phyloP scores from a whole-genome alignment of 1,284 basidiomycete species.

The Xanthoconium separans region DNA sequence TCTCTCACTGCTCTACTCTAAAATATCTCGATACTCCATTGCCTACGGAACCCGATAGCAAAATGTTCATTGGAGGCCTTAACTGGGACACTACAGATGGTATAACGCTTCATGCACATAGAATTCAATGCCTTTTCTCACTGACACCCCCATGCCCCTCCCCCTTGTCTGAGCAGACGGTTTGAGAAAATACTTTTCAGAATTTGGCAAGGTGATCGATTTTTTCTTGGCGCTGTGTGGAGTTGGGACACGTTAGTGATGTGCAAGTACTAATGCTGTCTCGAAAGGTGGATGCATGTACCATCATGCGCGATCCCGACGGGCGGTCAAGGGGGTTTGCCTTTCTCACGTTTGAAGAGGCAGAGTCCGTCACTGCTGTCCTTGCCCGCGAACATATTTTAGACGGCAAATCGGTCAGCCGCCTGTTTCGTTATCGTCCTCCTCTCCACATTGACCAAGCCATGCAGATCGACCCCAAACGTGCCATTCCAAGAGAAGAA shows the following conservation, averaged over 20 bases:
- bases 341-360: constrained; percentile 90
- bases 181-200: constrained; percentile 67
- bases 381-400: constrained; percentile 83
- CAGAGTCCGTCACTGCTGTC: constrained; percentile 78
- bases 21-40: constrained; percentile 35
- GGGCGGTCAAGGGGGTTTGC: constrained; percentile 94
- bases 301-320: constrained; percentile 92
- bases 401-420: constrained; percentile 84
- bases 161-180: constrained; percentile 50
- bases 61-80: constrained; percentile 97
- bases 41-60: constrained; percentile 60
- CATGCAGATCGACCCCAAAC: constrained; percentile 88
- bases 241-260: not conserved
- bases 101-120: constrained; percentile 46
- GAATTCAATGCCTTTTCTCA: constrained; percentile 36
- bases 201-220: constrained; percentile 65
- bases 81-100: constrained; percentile 99
- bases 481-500: constrained; percentile 89
- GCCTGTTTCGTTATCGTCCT: constrained; percentile 27
- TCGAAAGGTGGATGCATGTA: constrained; percentile 79
- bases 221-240: constrained; percentile 8
- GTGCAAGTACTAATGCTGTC: constrained; percentile 15
- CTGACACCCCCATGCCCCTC: constrained; percentile 36
- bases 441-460: constrained; percentile 4
- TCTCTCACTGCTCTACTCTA: constrained; percentile 30